Base-by-base conservation (phyloP, 352 stramenopile genomes). In the Phytophthora crassamura region DNA sequence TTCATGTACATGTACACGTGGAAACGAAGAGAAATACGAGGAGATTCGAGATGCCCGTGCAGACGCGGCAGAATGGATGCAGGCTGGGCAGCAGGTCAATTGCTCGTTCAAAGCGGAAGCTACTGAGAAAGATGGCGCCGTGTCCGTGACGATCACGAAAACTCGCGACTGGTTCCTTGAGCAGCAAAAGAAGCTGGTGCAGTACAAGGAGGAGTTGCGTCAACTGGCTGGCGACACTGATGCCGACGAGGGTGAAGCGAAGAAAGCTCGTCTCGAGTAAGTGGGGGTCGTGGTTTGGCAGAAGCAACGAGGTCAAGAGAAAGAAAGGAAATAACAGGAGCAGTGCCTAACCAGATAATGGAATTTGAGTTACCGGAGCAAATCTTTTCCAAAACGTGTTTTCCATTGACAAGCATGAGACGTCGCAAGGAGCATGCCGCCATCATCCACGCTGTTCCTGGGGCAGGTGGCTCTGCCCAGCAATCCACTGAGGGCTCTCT, bases 401-500 rank as follows among this genome's bases (percentile, higher is more conserved):
- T 46, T 52, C 25, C 38, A 38, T n/a, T 57, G 65, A 73, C 39
- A 7, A 69, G 52, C 52, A 73, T 69, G 65, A 62, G 60, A 25
- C 59, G 59, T 61, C 65, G 53, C 48, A 69, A 70, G 35, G 60
- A 65, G 7, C 46, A 10, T 20, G 33, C n/a, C 40, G n/a, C 18
- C 34, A 43, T 51, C n/a, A 42, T 54, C 46, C 59, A 60, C 40
- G 41, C 53, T 1, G 57, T 66, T 42, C 28, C 69, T 45, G 34
- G 46, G 36, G 30, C 47, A 46, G 12, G 8, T 11, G n/a, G 20
- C 11, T 58, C 36, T 35, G 16, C 18, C 32, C 12, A 25, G 12
- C 56, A 54, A 39, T 15, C 15, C 5, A 2, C n/a, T 6, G 39
- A 39, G 16, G 59, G 32, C 25, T 34, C 18, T 12, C 3, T 7